Conservation (phyloP, 257 asterid species). For the Lithospermum erythrorhizon region DNA sequence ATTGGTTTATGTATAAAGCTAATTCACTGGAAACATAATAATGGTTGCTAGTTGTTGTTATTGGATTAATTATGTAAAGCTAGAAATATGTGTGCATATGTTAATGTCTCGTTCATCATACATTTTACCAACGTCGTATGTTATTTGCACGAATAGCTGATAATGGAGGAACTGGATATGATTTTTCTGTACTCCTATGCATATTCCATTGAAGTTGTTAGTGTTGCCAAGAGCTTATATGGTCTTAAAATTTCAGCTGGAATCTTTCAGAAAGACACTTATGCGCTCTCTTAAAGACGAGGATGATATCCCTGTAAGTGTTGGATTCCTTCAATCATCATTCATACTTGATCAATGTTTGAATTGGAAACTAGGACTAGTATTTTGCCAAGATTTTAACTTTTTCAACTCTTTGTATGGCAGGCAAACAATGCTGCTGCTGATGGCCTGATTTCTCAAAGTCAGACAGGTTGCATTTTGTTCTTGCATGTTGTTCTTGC, state of each 20-base stretch:
- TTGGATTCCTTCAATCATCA: not conserved
- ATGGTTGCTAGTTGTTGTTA: too few relatives aligned
- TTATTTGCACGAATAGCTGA: not conserved
- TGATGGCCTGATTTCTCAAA: constrained; percentile 18
- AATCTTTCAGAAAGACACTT: constrained; percentile 75
- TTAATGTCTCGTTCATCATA: too few relatives aligned
- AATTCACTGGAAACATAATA: too few relatives aligned
- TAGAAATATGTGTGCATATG: too few relatives aligned
- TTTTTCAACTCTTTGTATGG: constrained; percentile 2
- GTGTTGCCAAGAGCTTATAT: not conserved
- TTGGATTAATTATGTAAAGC: too few relatives aligned
- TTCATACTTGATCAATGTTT: not conserved
- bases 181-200: not conserved
- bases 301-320: constrained; percentile 57
- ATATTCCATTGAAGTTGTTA: too few relatives aligned
- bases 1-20: too few relatives aligned
- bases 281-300: constrained; percentile 85
- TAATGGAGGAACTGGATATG: not conserved
- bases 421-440: constrained; percentile 41
- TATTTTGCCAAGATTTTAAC: not conserved
- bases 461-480: not conserved
- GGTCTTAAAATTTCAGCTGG: constrained; percentile 41
- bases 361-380: not conserved
- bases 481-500: not conserved
- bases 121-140: too few relatives aligned